A percentile compares a stretch with the other conserved stretches of the same genome.
phyloP scores from a whole-genome alignment of 106 monocot genomes.

The Platanthera zijinensis region DNA sequence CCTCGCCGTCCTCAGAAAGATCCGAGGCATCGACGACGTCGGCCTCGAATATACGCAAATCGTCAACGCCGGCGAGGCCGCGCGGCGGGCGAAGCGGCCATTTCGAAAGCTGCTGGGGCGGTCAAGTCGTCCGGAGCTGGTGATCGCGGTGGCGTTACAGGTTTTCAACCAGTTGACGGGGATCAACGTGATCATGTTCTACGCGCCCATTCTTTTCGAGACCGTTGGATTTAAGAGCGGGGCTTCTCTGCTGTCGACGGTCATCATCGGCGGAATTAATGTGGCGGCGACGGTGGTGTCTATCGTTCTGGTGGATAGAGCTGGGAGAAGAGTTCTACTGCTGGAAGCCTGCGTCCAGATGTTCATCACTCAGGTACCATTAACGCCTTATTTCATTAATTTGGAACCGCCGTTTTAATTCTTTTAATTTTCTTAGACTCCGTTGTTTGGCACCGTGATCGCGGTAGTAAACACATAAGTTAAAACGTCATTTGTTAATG shows the following conservation, averaged over 20 bases:
- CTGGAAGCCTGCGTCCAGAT: conserved; percentile 25
- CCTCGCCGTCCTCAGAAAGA: conserved; percentile 7
- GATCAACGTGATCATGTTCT: conserved; percentile 25
- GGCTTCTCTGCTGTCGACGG: conserved; percentile 13
- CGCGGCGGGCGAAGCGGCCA: conserved; percentile 7
- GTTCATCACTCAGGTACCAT: conserved; percentile 13
- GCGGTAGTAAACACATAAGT: too few relatives aligned
- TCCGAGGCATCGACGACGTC: conserved; percentile 18
- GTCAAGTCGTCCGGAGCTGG: conserved; percentile 16
- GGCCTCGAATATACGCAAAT: conserved; percentile 12
- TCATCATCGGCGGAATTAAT: conserved; percentile 14
- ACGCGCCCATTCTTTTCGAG: conserved; percentile 22
- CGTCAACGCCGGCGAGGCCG: conserved; percentile 1
- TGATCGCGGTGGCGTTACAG: conserved; percentile 12
- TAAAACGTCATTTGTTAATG: too few relatives aligned
- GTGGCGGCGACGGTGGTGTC: conserved; percentile 12
- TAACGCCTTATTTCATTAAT: neutral
- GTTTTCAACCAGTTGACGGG: conserved; percentile 26
- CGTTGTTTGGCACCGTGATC: too few relatives aligned
- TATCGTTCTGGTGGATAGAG: conserved; percentile 11
- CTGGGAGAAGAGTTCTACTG: conserved; percentile 13
- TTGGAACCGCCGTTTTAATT: neutral
- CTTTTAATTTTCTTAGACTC: too few relatives aligned
- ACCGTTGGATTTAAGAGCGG: conserved; percentile 25
- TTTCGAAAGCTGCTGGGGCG: conserved; percentile 8